Conservation (phyloP, 1,284 basidiomycete genomes). For the Ganoderma lucidum region DNA sequence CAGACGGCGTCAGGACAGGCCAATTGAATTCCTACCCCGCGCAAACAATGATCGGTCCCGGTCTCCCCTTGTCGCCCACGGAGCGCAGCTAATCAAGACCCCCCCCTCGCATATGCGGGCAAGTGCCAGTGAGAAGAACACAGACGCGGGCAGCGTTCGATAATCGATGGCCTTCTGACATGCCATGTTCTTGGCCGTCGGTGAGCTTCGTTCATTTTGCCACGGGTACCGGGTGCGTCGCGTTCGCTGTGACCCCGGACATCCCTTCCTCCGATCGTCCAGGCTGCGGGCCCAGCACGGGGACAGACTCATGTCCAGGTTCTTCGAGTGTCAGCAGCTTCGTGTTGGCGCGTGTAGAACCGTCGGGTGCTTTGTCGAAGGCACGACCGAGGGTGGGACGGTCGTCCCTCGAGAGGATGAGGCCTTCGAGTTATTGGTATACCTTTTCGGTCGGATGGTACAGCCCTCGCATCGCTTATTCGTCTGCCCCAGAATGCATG, state of each 20-base stretch:
- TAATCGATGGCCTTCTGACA: not conserved
- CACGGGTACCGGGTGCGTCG: not conserved
- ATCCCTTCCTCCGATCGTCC: constrained; percentile 3
- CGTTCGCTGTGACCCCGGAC: constrained; percentile 21
- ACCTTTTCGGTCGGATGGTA: not conserved
- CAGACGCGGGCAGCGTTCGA: not conserved
- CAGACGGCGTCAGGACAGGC: no score
- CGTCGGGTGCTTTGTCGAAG: not conserved
- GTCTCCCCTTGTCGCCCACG: not conserved
- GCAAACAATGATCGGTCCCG: not conserved
- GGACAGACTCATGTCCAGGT: not conserved
- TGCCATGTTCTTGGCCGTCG: not conserved
- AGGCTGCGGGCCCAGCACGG: not conserved
- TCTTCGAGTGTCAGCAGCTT: not conserved
- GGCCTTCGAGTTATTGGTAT: not conserved
- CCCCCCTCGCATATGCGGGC: not conserved
- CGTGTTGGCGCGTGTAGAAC: not conserved
- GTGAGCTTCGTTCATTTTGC: not conserved
- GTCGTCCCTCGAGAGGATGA: not conserved
- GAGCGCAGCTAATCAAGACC: not conserved
- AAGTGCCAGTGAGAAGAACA: not conserved
- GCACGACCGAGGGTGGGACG: not conserved
- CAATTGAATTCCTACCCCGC: not conserved
- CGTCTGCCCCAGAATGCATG: not conserved
- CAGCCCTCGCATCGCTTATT: not conserved